Evolutionary conservation across 306 rosid species (phyloP), one percentile per base, ranked within the genome.

Genomic region (Acacia confusa): DNA sequence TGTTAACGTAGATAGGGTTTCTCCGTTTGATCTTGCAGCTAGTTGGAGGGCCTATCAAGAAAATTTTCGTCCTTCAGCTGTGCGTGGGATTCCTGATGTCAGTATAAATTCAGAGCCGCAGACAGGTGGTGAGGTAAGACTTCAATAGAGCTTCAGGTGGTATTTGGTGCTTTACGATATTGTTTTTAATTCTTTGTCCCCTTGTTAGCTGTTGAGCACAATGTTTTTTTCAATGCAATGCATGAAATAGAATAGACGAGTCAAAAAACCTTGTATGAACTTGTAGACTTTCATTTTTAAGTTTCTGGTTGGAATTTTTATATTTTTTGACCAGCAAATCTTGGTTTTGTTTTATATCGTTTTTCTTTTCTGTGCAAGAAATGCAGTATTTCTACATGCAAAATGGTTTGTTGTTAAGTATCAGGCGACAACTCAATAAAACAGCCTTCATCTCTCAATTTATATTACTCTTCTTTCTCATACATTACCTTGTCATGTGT

Each of bases 1-100:
- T 87, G 92, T 90, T 70, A 90, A 87, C 79, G 96, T 98, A 24
- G 88, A 86, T 70, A 88, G 93, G 78, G 97, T 93, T 78, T 95
- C 98, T 7, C 95, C 99, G 8, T 90, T 92, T 79, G 98, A 95
- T 74, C 99, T 95, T 79, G 99, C 99, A 1, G 97, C 96, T 22
- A 95, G 99, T 91, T 95, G 99, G 99, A 92, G 99, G 84, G 93
- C 96, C 69, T 92, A 95, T 83, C 92, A 83, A 83, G 93, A 89
- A 80, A 78, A 95, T 77, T 89, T 95, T 45, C 86, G 91, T 84
- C 91, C 88, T 55, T 92, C 99, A 0, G 78, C 93, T 66, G 99
- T 81, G 70, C 96, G 97, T 3, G 97, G 98, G 76, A 87, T 95
- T 88, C 99, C 99, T 78, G 99, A 93, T 90, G 91, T 95, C 78